phyloP scores from a whole-genome alignment of 225 moss, liverwort and hornwort species.

The Takakia lepidozioides region DNA sequence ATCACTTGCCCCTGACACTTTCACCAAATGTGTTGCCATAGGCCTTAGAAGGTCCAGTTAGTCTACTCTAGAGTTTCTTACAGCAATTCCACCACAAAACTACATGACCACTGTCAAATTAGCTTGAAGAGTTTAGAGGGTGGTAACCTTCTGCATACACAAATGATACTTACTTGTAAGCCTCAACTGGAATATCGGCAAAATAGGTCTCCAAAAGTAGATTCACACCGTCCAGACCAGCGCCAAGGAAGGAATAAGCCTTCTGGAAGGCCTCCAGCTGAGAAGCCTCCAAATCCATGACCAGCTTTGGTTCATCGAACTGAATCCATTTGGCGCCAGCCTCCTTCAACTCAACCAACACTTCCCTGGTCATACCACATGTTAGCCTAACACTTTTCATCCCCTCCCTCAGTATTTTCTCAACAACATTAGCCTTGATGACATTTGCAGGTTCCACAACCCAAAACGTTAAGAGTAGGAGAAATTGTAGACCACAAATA shows the following conservation, averaged over 20 bases:
- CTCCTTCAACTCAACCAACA: conserved; percentile 41
- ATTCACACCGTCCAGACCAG: conserved; percentile 33
- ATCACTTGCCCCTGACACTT: no score
- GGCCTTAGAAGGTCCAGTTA: no score
- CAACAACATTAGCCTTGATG: no score
- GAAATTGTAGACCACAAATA: no score
- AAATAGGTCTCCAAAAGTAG: conserved; percentile 77
- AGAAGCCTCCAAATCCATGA: conserved; percentile 55
- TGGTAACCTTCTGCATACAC: neutral
- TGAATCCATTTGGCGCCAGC: conserved; percentile 47
- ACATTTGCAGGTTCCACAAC: no score
- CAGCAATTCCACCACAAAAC: no score
- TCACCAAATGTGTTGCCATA: no score
- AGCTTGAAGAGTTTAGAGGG: no score
- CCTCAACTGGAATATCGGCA: conserved; percentile 62
- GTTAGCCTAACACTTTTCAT: no score
- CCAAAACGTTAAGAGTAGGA: no score
- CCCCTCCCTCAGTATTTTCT: no score
- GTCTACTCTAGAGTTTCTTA: neutral
- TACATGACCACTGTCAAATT: no score
- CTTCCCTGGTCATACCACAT: conserved; percentile 20
- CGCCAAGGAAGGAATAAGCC: conserved; percentile 43
- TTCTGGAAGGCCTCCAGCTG: conserved; percentile 41
- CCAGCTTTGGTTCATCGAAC: conserved; percentile 71
- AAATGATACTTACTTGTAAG: conserved; percentile 71